Evolutionary conservation across 1,284 basidiomycete genomes (phyloP).

Genomic region (Tremellales sp.): DNA sequence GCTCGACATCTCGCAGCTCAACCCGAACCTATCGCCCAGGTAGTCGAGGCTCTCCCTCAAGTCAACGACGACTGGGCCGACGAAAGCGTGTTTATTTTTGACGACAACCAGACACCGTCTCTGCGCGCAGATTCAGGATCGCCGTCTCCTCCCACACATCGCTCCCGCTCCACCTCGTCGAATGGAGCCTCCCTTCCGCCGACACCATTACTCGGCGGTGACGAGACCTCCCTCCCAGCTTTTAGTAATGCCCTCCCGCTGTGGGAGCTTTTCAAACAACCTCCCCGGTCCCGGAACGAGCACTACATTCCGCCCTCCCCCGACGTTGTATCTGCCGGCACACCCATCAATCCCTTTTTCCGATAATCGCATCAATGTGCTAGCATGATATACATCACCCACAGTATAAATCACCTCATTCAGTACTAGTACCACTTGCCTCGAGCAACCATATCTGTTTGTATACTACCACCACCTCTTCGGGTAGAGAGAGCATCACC

Average conservation of each 20-base stretch:
- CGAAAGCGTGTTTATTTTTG: constrained; percentile 34
- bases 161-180: constrained; percentile 30
- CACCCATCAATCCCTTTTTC: constrained; percentile 23
- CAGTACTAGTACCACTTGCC: no score
- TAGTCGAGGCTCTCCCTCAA: no score
- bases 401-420: no score
- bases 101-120: constrained; percentile 31
- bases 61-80: constrained; percentile 22
- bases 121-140: constrained; percentile 39
- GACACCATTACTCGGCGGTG: constrained; percentile 29
- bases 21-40: constrained; percentile 6
- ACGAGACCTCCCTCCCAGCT: constrained; percentile 1
- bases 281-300: no score
- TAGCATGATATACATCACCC: no score
- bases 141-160: constrained; percentile 26
- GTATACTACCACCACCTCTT: no score
- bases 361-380: no score
- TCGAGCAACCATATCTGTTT: no score
- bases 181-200: constrained; percentile 36
- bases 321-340: no score
- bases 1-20: constrained; percentile 43
- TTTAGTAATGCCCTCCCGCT: constrained; percentile 2
- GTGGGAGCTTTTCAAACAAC: constrained; percentile 13
- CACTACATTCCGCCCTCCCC: no score
- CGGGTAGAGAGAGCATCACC: no score